A percentile compares a stretch with the other conserved stretches of the same genome.
Conservation (phyloP, 2,329 filamentous ascomycete species). For the Aspergillus udagawae region DNA sequence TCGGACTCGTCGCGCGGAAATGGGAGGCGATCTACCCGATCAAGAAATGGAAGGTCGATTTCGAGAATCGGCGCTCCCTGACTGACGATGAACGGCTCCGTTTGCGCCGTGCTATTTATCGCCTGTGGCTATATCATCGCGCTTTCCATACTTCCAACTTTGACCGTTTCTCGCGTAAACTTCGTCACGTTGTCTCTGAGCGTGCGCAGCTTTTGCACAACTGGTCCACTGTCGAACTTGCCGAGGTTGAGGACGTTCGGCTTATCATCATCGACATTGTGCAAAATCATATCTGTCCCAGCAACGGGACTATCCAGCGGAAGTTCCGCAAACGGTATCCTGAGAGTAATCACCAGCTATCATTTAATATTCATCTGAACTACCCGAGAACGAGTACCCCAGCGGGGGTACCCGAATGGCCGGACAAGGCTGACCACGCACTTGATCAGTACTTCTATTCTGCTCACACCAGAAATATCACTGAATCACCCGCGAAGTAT, state of each 20-base stretch:
- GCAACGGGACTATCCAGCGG: slow-evolving; percentile 56
- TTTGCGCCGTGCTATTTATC: slow-evolving; percentile 56
- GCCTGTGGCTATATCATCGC: slow-evolving; percentile 57
- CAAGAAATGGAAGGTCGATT: slow-evolving; percentile 60
- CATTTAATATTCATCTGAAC: slow-evolving; percentile 52
- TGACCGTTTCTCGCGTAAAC: slow-evolving; percentile 48
- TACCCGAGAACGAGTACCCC: slow-evolving; percentile 33
- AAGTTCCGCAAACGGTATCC: slow-evolving; percentile 57
- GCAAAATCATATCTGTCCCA: slow-evolving; percentile 57
- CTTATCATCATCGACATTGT: slow-evolving; percentile 54
- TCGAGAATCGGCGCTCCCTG: slow-evolving; percentile 52
- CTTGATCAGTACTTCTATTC: slow-evolving; percentile 21
- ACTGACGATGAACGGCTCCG: slow-evolving; percentile 47
- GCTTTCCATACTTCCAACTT: slow-evolving; percentile 55
- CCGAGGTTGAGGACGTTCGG: slow-evolving; percentile 58
- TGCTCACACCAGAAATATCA: slow-evolving; percentile 16
- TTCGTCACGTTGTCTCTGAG: slow-evolving; percentile 46
- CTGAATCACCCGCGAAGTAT: slow-evolving; percentile 33
- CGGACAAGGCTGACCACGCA: slow-evolving; percentile 7
- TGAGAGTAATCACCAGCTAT: slow-evolving; percentile 45
- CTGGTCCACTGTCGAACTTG: slow-evolving; percentile 53
- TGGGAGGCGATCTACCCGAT: slow-evolving; percentile 61
- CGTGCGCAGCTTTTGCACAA: slow-evolving; percentile 57
- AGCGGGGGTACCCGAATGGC: background rate
- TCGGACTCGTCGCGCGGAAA: slow-evolving; percentile 53